Evolutionary conservation across 805 yeast species (phyloP), one percentile per base, ranked within the genome.

Genomic region (Komagataella mondaviorum): DNA sequence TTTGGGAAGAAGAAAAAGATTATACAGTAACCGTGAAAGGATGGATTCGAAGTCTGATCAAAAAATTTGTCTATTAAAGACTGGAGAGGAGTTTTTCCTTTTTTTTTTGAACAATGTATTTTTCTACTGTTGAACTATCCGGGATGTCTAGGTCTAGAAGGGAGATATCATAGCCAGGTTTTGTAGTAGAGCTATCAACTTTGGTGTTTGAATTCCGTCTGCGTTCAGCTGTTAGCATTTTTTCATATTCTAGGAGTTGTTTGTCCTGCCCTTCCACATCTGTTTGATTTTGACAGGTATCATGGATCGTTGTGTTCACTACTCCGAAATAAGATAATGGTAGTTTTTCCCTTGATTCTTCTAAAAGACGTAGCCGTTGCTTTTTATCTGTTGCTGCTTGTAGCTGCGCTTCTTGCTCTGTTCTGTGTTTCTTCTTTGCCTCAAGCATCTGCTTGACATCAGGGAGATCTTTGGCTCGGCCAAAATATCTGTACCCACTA

Each of bases 391-490:
- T 17, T 57, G 54, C 50, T 54, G 52, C n/a, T 51, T 53, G 45
- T 54, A 56, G 36, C 12, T 51, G 49, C 23, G 56, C 57, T 22
- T 49, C 56, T 20, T 48, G 55, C 12, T 53, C 58, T 54, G 53
- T 59, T 47, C 59, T 62, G 51, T 55, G 55, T 44, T 51, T 59
- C 47, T 51, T 60, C 57, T 71, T 65, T 45, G 69, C 62, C 50
- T 70, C 69, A 17, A 80, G 54, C 20, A 77, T 55, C 53, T 72
- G 72, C 50, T 72, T 68, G 6, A 85, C 90, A 55, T 86, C 96
- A 0, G 88, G 85, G 6, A 89, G 66, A 47, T 88, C 91, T 50
- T 78, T 72, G 0, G 96, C 96, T 49, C 96, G 66, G 0, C 97
- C 97, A 65, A 80, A 90, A 64, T 85, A 90, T 51, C 84, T 68